Percentiles rank a stretch among this genome's conserved stretches.
These are phyloP conservation scores for Trichoderma virens DNA, from an alignment of 495 filamentous ascomycete genomes.

Conservation along the genomic window DNA sequence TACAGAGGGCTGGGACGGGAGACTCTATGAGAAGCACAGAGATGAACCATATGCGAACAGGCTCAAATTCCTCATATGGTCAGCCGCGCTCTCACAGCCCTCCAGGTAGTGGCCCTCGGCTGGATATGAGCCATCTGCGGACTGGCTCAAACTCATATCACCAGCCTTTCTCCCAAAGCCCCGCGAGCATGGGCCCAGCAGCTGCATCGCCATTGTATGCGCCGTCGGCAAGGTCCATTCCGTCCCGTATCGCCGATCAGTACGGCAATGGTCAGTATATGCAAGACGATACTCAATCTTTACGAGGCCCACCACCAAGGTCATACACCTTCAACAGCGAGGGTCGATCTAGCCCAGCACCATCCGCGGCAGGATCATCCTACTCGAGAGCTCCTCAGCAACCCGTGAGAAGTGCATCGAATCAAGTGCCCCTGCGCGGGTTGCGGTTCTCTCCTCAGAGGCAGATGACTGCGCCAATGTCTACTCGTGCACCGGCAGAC, in stretches of 20 bases:
- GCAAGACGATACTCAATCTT: background rate
- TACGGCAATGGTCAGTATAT: background rate
- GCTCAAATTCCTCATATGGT: constrained; percentile 15
- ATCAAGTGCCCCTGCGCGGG: constrained; percentile 26
- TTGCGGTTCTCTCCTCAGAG: constrained; percentile 33
- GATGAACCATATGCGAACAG: background rate
- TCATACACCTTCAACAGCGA: constrained; percentile 12
- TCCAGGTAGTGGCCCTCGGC: background rate
- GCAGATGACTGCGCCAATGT: constrained; percentile 45
- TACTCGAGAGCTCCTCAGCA: constrained; percentile 11
- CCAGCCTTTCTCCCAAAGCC: constrained; percentile 19
- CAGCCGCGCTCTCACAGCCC: constrained; percentile 19
- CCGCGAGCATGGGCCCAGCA: background rate
- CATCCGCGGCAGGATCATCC: constrained; percentile 18
- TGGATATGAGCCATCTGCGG: background rate
- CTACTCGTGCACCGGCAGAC: constrained; percentile 12
- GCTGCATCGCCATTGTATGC: background rate
- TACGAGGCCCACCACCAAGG: constrained; percentile 10
- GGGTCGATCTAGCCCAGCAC: constrained; percentile 32
- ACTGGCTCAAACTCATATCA: constrained; percentile 13
- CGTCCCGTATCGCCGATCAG: background rate
- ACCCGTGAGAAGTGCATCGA: constrained; percentile 29
- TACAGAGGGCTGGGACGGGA: constrained; percentile 8
- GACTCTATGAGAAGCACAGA: background rate
- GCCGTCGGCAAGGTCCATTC: background rate